Conservation (phyloP, 306 rosid species). For the Quercus robur region DNA sequence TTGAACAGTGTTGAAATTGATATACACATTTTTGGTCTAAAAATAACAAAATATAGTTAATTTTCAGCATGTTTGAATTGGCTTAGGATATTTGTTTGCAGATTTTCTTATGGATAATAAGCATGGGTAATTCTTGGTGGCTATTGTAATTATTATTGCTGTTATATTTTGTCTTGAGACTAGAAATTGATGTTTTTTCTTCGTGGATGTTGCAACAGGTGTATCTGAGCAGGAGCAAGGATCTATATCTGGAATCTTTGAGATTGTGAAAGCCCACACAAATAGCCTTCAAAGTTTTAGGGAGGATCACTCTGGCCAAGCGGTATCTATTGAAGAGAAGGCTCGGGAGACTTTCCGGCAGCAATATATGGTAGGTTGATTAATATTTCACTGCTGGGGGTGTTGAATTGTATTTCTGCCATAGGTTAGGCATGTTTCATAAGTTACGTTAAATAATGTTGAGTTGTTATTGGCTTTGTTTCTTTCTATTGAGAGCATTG, state of each 20-base stretch:
- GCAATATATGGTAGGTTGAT: constrained; percentile 51
- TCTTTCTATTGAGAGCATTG: too few relatives aligned
- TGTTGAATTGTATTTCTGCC: not conserved
- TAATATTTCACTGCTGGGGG: not conserved
- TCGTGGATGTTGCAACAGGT: constrained; percentile 36
- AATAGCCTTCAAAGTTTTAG: constrained; percentile 49
- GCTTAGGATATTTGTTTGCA: not conserved
- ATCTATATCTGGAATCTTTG: constrained; percentile 46
- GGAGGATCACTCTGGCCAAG: constrained; percentile 63
- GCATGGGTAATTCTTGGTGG: not conserved
- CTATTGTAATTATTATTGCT: not conserved
- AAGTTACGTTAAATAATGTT: not conserved
- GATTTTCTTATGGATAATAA: not conserved
- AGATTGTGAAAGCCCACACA: constrained; percentile 45
- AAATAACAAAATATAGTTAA: not conserved
- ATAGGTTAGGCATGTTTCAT: not conserved
- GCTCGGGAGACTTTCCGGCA: constrained; percentile 61
- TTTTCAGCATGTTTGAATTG: not conserved
- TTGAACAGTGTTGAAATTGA: not conserved
- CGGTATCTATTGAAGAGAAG: constrained; percentile 52
- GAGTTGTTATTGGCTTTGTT: not conserved
- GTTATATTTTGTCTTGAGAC: not conserved
- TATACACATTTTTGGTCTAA: not conserved
- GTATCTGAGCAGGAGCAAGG: constrained; percentile 44
- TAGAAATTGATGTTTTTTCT: not conserved